phyloP scores from a whole-genome alignment of 768 basidiomycete genomes.

The Collybiopsis confluens region DNA sequence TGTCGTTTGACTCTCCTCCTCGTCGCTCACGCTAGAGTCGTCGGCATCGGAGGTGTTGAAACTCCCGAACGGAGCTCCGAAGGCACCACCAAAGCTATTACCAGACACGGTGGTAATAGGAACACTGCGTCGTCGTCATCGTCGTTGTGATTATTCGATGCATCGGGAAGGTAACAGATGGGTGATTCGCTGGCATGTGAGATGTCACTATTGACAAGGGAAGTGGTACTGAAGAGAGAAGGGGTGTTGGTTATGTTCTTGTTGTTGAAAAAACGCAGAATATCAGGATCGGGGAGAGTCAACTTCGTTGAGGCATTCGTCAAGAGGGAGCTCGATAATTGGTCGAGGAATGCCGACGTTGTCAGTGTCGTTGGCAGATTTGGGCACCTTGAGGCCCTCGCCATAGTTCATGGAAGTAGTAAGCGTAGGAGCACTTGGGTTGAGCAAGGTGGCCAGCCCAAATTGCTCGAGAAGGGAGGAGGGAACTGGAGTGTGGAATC shows the following conservation, averaged over 20 bases:
- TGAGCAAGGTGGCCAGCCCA: constrained; percentile 71
- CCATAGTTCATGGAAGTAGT: constrained; percentile 73
- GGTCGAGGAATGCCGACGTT: constrained; percentile 63
- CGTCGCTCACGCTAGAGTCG: too few relatives aligned
- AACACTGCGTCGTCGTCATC: too few relatives aligned
- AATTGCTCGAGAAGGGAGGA: constrained; percentile 71
- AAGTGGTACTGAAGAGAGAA: not conserved
- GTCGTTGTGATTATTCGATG: too few relatives aligned
- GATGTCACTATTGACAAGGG: not conserved
- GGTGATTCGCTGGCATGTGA: not conserved
- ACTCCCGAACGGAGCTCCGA: too few relatives aligned
- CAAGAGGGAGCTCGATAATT: constrained; percentile 83
- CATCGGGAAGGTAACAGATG: not conserved
- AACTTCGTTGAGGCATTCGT: constrained; percentile 64
- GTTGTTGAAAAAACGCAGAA: constrained; percentile 7
- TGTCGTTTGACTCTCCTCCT: too few relatives aligned
- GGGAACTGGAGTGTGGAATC: constrained; percentile 54
- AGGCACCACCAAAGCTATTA: too few relatives aligned
- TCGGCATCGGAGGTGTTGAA: too few relatives aligned
- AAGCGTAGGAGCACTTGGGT: constrained; percentile 60
- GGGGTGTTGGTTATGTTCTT: constrained; percentile 7
- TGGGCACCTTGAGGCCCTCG: constrained; percentile 51
- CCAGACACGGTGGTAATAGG: too few relatives aligned
- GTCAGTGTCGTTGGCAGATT: constrained; percentile 32
- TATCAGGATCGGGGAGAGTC: constrained; percentile 25